phyloP scores from a whole-genome alignment of 148 eudicot genomes.

The Camellia japonica region DNA sequence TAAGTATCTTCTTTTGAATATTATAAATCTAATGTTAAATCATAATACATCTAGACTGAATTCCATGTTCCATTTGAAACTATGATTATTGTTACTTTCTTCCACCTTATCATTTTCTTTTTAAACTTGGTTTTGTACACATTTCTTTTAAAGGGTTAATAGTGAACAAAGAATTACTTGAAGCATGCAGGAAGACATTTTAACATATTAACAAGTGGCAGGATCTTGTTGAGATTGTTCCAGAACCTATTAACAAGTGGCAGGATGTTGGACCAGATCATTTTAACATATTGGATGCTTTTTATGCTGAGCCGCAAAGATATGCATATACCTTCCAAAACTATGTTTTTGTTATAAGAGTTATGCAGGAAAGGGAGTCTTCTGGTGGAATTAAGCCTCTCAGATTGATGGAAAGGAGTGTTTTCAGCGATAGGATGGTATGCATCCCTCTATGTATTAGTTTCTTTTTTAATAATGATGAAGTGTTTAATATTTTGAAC shows the following conservation, averaged over 20 bases:
- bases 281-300: slow-evolving; percentile 85
- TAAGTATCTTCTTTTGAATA: too few species aligned
- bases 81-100: too few species aligned
- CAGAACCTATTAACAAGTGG: slow-evolving; percentile 96
- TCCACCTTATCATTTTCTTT: too few species aligned
- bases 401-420: slow-evolving; percentile 92
- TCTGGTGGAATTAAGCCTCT: slow-evolving; percentile 84
- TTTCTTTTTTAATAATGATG: neutral
- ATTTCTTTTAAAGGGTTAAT: slow-evolving; percentile 85
- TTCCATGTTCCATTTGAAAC: too few species aligned
- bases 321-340: slow-evolving; percentile 97
- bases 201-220: too few species aligned
- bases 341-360: slow-evolving; percentile 93
- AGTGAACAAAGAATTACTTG: too few species aligned
- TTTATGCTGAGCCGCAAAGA: slow-evolving; percentile 84
- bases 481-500: neutral
- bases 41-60: too few species aligned
- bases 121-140: too few species aligned
- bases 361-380: slow-evolving; percentile 97
- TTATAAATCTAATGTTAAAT: too few species aligned
- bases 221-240: slow-evolving; percentile 93
- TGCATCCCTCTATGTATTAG: slow-evolving; percentile 4
- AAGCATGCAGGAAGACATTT: too few species aligned
- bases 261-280: slow-evolving; percentile 91
- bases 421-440: slow-evolving; percentile 97